Evolutionary conservation across 1,284 basidiomycete species (phyloP).

Genomic region (Pyrrhoderma noxium): DNA sequence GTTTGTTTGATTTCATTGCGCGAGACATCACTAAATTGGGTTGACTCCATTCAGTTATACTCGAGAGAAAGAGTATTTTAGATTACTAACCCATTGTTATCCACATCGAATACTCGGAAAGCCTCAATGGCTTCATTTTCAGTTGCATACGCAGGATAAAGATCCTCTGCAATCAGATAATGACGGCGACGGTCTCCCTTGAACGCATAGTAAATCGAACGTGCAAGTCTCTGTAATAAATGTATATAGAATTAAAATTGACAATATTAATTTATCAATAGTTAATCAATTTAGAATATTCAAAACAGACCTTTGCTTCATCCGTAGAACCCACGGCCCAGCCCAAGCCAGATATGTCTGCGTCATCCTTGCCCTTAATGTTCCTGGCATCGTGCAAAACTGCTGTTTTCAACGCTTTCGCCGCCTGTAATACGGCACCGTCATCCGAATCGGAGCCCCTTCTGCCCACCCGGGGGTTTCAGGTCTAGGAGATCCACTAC

Average conservation of each 20-base stretch:
- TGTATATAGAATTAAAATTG: not conserved
- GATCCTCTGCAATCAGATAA: conserved; percentile 64
- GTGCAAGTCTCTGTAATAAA: conserved; percentile 52
- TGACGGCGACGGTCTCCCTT: conserved; percentile 41
- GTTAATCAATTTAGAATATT: too few species aligned
- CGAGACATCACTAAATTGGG: conserved; percentile 48
- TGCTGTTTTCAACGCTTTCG: conserved; percentile 57
- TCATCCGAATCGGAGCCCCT: conserved; percentile 26
- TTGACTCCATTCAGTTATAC: too few species aligned
- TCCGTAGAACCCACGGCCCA: conserved; percentile 49
- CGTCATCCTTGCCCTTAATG: conserved; percentile 43
- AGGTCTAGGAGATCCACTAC: conserved; percentile 1
- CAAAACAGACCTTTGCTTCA: conserved; percentile 56
- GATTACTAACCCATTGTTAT: conserved; percentile 51
- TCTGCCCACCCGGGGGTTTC: conserved; percentile 9
- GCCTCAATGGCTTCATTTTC: conserved; percentile 51
- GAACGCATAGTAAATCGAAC: conserved; percentile 59
- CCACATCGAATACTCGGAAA: conserved; percentile 70
- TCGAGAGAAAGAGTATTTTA: too few species aligned
- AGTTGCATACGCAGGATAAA: conserved; percentile 61
- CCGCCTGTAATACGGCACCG: conserved; percentile 42
- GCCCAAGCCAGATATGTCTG: conserved; percentile 33
- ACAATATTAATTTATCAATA: not conserved
- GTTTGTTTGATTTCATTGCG: conserved; percentile 68
- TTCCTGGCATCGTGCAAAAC: conserved; percentile 70